These are phyloP conservation scores for Solanum pennellii DNA, from an alignment of 257 asterid genomes.

Conservation along the genomic window DNA sequence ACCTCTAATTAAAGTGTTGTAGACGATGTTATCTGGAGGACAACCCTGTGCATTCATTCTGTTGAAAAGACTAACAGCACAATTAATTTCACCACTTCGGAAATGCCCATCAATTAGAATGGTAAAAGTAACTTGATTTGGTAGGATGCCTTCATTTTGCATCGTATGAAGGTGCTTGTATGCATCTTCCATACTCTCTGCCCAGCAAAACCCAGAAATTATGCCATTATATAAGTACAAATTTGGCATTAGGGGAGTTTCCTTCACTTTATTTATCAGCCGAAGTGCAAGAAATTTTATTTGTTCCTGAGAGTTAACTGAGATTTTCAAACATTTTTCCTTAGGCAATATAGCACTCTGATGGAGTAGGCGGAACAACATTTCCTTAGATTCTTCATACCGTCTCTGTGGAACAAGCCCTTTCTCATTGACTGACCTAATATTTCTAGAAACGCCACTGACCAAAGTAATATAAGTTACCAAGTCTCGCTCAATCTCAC, in stretches of 20 bases:
- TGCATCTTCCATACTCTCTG: conserved; percentile 36
- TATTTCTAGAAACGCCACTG: conserved; percentile 42
- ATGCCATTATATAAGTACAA: conserved; percentile 36
- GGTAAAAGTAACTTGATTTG: conserved; percentile 54
- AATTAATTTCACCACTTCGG: conserved; percentile 26
- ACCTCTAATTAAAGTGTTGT: conserved; percentile 36
- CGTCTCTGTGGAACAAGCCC: conserved; percentile 14
- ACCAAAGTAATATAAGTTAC: conserved; percentile 35
- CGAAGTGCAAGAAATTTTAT: conserved; percentile 21
- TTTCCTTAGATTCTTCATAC: conserved; percentile 22
- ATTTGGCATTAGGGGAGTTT: conserved; percentile 17
- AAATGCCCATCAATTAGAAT: conserved; percentile 45
- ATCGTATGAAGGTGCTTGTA: conserved; percentile 27
- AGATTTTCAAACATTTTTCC: conserved; percentile 5
- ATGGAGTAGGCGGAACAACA: conserved; percentile 26
- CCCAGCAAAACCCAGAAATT: conserved; percentile 37
- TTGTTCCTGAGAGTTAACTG: conserved; percentile 17
- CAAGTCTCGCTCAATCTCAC: conserved; percentile 27
- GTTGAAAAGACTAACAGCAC: conserved; percentile 43
- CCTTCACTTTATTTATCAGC: conserved; percentile 18
- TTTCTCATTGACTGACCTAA: conserved; percentile 14
- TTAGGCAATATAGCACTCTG: conserved; percentile 9
- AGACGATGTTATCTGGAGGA: conserved; percentile 28
- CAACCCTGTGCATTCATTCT: conserved; percentile 34
- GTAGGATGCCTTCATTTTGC: conserved; percentile 33